Evolutionary conservation across 2,329 filamentous ascomycete species (phyloP), one percentile per base, ranked within the genome.

Genomic region (Penicillium sp.): DNA sequence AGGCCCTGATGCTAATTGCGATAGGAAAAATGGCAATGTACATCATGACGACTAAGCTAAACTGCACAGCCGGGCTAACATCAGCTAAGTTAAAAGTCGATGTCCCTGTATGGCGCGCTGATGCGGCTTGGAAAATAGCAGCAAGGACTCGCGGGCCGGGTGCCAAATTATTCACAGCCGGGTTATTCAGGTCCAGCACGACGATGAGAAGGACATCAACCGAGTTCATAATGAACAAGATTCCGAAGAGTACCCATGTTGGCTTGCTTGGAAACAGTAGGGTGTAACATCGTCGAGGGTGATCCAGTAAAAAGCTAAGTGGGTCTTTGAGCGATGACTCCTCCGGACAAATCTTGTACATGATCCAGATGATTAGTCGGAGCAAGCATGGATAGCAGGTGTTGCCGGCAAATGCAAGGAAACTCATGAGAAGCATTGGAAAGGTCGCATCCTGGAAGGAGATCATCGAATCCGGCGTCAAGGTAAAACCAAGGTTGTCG

Each of bases 11-110:
- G 7, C 89, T 93, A 62, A 97, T 96, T 65, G 93, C 93, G 60
- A 97, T 95, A 3, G 93, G 93, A 60, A 95, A 95, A 50, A 96
- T 88, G 44, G 91, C 95, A 58, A 97, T 96, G 72, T 97, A 97
- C 93, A 97, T 97, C 93, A 97, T 97, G 68, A 97, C 87, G 0
- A 85, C 69, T 48, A 84, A 76, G 33, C 81, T 77, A 42, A 85
- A 77, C 51, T 84, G 83, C 0, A 84, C 76, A 2, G 75, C 78
- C 4, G 83, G 80, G 30, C 78, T 81, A 0, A 85, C 73, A 2
- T 69, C 67, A 1, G 80, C 71, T 12, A 84, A 69, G 17, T 76
- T 73, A 36, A 85, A 83, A 48, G 71, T 79, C 55, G 78, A 68
- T 56, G 71, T 82, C 58, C 67, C 83, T 43, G 73, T 78, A 68